A percentile compares a stretch with the other conserved stretches of the same genome.
Conservation (phyloP, 2,329 filamentous ascomycete species). For the Ophiocordyceps australis region DNA sequence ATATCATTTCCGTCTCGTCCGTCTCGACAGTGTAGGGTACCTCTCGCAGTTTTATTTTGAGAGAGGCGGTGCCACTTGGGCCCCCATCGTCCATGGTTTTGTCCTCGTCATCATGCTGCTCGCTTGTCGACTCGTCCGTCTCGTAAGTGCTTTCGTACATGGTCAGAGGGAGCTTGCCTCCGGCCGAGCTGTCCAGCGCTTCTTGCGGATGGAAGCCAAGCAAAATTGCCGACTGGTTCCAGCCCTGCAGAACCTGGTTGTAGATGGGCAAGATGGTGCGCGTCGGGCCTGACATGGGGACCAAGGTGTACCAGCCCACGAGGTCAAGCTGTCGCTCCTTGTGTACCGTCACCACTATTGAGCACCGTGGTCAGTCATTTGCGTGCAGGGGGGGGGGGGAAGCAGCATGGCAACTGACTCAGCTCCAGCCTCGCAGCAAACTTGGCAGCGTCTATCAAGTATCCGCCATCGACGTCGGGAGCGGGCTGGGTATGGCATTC, state of each 20-base stretch:
- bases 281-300: conserved; percentile 55
- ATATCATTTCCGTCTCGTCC: conserved; percentile 94
- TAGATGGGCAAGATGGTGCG: conserved; percentile 55
- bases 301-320: conserved; percentile 81
- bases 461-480: conserved; percentile 30
- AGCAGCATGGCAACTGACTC: conserved; percentile 30
- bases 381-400: not conserved
- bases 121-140: conserved; percentile 34
- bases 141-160: conserved; percentile 79
- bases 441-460: conserved; percentile 49
- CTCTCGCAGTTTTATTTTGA: conserved; percentile 61
- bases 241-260: conserved; percentile 51
- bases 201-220: conserved; percentile 67
- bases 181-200: conserved; percentile 33
- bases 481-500: conserved; percentile 46
- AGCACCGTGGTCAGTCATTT: too few relatives aligned
- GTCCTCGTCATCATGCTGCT: conserved; percentile 39
- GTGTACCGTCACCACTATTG: conserved; percentile 72
- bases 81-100: conserved; percentile 62
- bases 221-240: conserved; percentile 76
- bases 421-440: conserved; percentile 68
- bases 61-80: conserved; percentile 27
- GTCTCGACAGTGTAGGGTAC: conserved; percentile 81
- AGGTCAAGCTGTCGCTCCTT: conserved; percentile 68
- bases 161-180: conserved; percentile 72